These are phyloP conservation scores for Patellifolia procumbens DNA, from an alignment of 179 eudicot species.

Conservation along the genomic window DNA sequence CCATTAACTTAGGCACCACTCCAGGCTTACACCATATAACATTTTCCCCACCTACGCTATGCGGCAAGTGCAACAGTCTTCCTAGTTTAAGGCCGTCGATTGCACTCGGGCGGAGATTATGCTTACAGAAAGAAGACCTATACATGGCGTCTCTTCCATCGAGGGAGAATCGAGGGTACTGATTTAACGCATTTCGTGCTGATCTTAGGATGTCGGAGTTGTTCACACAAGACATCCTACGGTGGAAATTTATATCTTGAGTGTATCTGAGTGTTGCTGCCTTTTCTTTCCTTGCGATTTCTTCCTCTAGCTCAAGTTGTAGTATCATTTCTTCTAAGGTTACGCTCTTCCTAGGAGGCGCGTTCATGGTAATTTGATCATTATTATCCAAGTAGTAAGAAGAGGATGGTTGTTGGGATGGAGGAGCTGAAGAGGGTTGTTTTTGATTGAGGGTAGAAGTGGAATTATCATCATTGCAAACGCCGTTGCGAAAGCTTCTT, in stretches of 20 bases:
- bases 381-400: constrained; percentile 16
- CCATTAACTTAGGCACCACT: constrained; percentile 83
- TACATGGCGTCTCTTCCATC: constrained; percentile 91
- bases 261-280: constrained; percentile 5
- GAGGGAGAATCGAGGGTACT: constrained; percentile 91
- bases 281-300: constrained; percentile 47
- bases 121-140: constrained; percentile 56
- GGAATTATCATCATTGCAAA: constrained; percentile 60
- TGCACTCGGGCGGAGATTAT: constrained; percentile 5
- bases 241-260: constrained; percentile 29
- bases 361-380: constrained; percentile 15
- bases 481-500: constrained; percentile 55
- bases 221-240: constrained; percentile 85
- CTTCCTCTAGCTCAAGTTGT: constrained; percentile 75
- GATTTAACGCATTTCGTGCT: constrained; percentile 76
- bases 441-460: constrained; percentile 71
- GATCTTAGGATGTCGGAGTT: constrained; percentile 77
- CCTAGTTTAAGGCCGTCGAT: constrained; percentile 34
- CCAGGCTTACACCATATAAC: constrained; percentile 97
- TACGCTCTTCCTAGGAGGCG: constrained; percentile 45
- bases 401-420: constrained; percentile 19
- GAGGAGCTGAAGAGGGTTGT: neutral
- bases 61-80: constrained; percentile 42
- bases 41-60: constrained; percentile 67
- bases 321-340: constrained; percentile 85